Percentiles rank a stretch among this genome's conserved stretches.
Evolutionary conservation across 2,329 filamentous ascomycete species (phyloP).

Genomic region (Diaporthe vexans): DNA sequence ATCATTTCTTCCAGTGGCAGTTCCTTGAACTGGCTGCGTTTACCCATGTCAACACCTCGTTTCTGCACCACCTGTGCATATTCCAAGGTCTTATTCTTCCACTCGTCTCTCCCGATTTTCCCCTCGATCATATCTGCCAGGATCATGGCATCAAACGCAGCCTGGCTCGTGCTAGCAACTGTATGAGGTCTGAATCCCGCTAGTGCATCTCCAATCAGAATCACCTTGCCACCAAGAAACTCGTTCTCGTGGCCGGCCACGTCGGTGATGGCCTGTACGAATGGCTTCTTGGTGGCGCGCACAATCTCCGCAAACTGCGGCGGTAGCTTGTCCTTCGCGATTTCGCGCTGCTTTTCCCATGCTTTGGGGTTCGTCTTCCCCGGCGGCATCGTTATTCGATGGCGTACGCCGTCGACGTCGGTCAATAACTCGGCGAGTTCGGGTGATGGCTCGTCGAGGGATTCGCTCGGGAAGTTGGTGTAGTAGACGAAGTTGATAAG

Average conservation of each 20-base stretch:
- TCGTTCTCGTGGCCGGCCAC: conserved; percentile 52
- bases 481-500: conserved; percentile 64
- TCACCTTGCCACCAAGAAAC: conserved; percentile 55
- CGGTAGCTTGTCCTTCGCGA: conserved; percentile 52
- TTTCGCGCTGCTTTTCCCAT: conserved; percentile 52
- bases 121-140: conserved; percentile 52
- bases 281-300: conserved; percentile 54
- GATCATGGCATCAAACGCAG: conserved; percentile 43
- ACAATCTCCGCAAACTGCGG: conserved; percentile 58
- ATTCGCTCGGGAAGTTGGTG: conserved; percentile 52
- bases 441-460: conserved; percentile 45
- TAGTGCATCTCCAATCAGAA: conserved; percentile 60
- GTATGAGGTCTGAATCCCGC: conserved; percentile 61
- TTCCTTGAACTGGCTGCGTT: conserved; percentile 51
- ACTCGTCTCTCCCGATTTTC: conserved; percentile 49
- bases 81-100: conserved; percentile 52
- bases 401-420: conserved; percentile 49
- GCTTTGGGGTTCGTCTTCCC: conserved; percentile 50
- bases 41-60: conserved; percentile 53
- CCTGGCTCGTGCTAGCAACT: conserved; percentile 58
- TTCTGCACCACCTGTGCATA: conserved; percentile 53
- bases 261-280: conserved; percentile 58
- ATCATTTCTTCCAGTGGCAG: conserved; percentile 52
- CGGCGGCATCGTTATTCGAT: conserved; percentile 55
- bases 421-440: conserved; percentile 53